phyloP scores from a whole-genome alignment of 2,329 filamentous ascomycete genomes.

The Coniochaeta sp. region DNA sequence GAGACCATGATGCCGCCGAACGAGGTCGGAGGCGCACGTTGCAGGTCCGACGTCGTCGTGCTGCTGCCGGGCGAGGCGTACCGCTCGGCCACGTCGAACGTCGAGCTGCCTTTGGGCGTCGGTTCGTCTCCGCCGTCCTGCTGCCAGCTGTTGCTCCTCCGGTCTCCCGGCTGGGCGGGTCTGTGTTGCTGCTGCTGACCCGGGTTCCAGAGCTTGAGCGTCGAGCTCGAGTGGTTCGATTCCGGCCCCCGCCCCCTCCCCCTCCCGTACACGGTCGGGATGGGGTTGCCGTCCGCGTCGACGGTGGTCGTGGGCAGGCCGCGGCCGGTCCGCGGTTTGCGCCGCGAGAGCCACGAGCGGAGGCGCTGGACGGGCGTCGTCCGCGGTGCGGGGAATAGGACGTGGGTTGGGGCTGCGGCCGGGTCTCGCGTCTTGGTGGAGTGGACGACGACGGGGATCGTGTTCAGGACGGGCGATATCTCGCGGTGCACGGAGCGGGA shows the following conservation, averaged over 20 bases:
- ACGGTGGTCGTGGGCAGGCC: conserved; percentile 10
- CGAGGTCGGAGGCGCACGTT: conserved; percentile 6
- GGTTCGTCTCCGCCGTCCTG: conserved; percentile 4
- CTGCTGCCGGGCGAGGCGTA: conserved; percentile 1
- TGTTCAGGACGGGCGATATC: conserved; percentile 41
- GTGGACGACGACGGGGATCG: conserved; percentile 13
- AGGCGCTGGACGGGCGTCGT: neutral
- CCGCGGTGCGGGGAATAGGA: neutral
- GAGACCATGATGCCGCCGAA: conserved; percentile 56
- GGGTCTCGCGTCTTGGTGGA: conserved; percentile 10
- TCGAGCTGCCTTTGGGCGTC: neutral
- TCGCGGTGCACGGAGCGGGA: conserved; percentile 54
- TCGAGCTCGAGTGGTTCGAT: conserved; percentile 22
- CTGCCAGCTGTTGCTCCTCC: conserved; percentile 6
- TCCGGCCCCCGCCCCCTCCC: conserved; percentile 8
- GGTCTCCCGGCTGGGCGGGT: conserved; percentile 7
- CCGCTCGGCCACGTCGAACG: conserved; percentile 1
- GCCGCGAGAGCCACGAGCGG: conserved; percentile 5
- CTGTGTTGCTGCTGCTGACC: conserved; percentile 8
- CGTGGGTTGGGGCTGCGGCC: conserved; percentile 4
- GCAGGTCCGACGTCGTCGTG: neutral
- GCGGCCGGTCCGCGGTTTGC: conserved; percentile 2
- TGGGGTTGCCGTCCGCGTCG: conserved; percentile 21
- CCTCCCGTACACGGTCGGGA: conserved; percentile 16
- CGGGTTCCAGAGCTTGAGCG: conserved; percentile 23